These are phyloP conservation scores for Hyphopichia wangnamkhiaoensis DNA, from an alignment of 1,139 yeast species.

Conservation along the genomic window DNA sequence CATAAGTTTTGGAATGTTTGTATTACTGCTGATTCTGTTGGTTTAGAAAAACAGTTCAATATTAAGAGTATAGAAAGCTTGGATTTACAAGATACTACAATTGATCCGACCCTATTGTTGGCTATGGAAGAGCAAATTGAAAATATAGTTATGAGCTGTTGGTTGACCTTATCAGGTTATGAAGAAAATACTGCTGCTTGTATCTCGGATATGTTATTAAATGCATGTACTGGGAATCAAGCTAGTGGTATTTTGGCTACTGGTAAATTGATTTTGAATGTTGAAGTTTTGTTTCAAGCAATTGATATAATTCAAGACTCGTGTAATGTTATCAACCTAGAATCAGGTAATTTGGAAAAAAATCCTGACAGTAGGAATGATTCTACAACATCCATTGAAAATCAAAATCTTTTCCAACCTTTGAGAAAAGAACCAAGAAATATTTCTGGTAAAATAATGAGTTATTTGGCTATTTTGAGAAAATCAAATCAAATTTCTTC, in stretches of 20 bases:
- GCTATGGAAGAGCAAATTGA: conserved; percentile 67
- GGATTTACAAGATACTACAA: conserved; percentile 13
- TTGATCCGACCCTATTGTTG: conserved; percentile 52
- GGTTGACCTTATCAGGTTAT: conserved; percentile 85
- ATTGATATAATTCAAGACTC: conserved; percentile 56
- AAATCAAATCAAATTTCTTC: conserved; percentile 49
- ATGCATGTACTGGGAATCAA: conserved; percentile 78
- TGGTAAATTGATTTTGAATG: conserved; percentile 69
- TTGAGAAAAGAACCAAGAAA: conserved; percentile 82
- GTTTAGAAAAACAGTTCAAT: conserved; percentile 40
- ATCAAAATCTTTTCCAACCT: conserved; percentile 26
- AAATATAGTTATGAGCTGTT: conserved; percentile 70
- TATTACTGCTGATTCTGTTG: conserved; percentile 65
- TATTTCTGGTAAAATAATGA: conserved; percentile 76
- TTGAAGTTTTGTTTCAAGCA: conserved; percentile 77
- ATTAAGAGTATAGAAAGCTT: conserved; percentile 8
- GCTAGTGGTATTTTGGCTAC: conserved; percentile 70
- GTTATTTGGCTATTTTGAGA: conserved; percentile 69
- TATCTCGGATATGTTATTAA: conserved; percentile 88
- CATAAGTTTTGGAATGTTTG: conserved; percentile 95
- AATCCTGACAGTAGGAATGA: conserved; percentile 2
- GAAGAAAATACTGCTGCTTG: conserved; percentile 94
- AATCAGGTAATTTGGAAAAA: background rate
- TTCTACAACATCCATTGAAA: conserved; percentile 2
- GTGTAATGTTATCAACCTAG: conserved; percentile 17